Conservation (phyloP, 2,329 filamentous ascomycete species). For the Geosmithia flava region DNA sequence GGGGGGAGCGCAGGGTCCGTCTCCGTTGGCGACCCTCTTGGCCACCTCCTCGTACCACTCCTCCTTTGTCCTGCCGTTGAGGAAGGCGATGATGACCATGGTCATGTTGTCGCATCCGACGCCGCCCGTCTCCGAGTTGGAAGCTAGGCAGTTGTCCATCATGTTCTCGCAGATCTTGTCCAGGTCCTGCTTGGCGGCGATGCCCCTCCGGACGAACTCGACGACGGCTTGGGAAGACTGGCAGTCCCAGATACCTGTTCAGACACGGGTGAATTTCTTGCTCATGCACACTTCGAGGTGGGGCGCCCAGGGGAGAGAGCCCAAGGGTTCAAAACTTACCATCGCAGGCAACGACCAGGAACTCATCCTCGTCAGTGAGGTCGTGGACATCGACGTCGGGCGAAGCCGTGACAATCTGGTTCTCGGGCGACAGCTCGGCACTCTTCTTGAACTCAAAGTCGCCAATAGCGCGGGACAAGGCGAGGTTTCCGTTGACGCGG, state of each 20-base stretch:
- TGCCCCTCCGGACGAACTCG: constrained; percentile 92
- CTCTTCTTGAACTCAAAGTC: constrained; percentile 99
- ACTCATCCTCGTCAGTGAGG: constrained; percentile 86
- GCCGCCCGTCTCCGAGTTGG: constrained; percentile 94
- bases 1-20: constrained; percentile 94
- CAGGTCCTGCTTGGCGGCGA: constrained; percentile 90
- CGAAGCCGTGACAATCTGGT: constrained; percentile 95
- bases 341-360: constrained; percentile 84
- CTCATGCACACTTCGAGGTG: background rate
- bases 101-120: constrained; percentile 99
- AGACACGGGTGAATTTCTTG: constrained; percentile 8
- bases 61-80: constrained; percentile 86
- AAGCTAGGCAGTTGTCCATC: constrained; percentile 99
- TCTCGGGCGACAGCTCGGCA: constrained; percentile 89
- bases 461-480: constrained; percentile 90
- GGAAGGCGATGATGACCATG: constrained; percentile 80
- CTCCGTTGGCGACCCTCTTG: constrained; percentile 86
- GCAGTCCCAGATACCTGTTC: constrained; percentile 94
- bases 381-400: constrained; percentile 91
- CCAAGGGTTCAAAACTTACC: constrained; percentile 40
- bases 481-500: constrained; percentile 94
- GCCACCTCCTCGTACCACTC: constrained; percentile 97
- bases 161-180: constrained; percentile 98
- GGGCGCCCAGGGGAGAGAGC: background rate
- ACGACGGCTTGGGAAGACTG: constrained; percentile 96